These are phyloP conservation scores for Yarrowia divulgata DNA, from an alignment of 805 yeast species.

Conservation along the genomic window DNA sequence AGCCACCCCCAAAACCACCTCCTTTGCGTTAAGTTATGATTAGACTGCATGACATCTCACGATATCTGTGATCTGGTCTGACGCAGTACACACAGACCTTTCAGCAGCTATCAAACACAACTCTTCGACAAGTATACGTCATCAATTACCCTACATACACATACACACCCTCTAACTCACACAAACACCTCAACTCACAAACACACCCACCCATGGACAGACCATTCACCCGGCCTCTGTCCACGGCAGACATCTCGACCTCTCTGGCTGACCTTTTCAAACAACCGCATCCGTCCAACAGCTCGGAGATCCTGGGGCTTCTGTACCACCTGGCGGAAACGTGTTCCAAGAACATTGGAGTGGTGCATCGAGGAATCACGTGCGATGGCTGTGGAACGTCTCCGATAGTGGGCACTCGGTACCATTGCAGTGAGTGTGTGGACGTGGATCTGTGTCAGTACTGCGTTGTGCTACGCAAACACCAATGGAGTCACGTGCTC, in stretches of 20 bases:
- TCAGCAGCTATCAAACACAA: no score
- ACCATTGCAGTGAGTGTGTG: conserved; percentile 59
- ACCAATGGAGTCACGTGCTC: conserved; percentile 45
- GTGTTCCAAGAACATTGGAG: conserved; percentile 43
- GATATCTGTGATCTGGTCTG: no score
- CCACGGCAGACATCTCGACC: conserved; percentile 14
- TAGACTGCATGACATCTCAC: background rate
- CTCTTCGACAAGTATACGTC: no score
- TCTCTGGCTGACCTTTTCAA: conserved; percentile 7
- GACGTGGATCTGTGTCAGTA: conserved; percentile 62
- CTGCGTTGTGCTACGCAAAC: conserved; percentile 50
- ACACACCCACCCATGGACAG: conserved; percentile 5
- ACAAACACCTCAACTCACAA: background rate
- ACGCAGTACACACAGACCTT: no score
- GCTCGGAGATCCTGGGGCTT: conserved; percentile 43
- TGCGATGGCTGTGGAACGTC: conserved; percentile 47
- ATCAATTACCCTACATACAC: background rate
- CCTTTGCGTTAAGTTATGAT: background rate
- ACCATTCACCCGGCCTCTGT: conserved; percentile 12
- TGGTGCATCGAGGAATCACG: conserved; percentile 49
- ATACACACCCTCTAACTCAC: no score
- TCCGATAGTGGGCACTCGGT: conserved; percentile 58
- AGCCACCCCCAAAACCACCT: no score
- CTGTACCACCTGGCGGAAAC: conserved; percentile 45
- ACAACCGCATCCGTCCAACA: conserved; percentile 20